Evolutionary conservation across 2,329 filamentous ascomycete species (phyloP), one percentile per base, ranked within the genome.

Genomic region (Ophiostoma populinum): DNA sequence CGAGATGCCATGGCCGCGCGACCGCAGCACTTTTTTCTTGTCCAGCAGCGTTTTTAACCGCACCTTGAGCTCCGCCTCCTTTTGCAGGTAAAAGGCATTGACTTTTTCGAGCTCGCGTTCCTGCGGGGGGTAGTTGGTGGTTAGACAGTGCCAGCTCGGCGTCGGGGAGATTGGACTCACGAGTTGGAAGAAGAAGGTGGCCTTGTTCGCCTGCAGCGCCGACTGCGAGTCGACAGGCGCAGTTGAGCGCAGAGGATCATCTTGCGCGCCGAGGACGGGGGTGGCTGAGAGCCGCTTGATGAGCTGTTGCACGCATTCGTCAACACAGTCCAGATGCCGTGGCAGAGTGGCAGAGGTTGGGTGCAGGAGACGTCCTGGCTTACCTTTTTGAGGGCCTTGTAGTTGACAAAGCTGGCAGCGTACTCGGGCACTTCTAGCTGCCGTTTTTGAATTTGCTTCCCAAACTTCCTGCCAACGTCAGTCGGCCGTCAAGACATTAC

Each of bases 341-440:
- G 27, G 31, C 11, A 38, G 32, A n/a, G 11, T 16, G 21, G 34
- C 37, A 38, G 37, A 37, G 37, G 39, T 41, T 15, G 10, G n/a
- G 18, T 13, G 31, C 24, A 16, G n/a, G n/a, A n/a, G n/a, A n/a
- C n/a, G 10, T 32, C 17, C 24, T 11, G 20, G 29, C 40, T 16
- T 19, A 42, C 90, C 82, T 95, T 95, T 61, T 98, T 98, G 48
- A 98, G 67, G 41, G 85, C 86, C 63, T 98, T 98, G 66, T 98
- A 98, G 61, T 98, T 94, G 49, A 95, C 86, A 55, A 98, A 98
- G 59, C 86, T 94, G 45, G 87, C 85, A 42, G 90, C 87, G 77
- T 98, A 98, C 70, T 98, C 90, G 41, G 90, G 90, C 41, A 98
- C 86, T 57, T 98, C 90, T 51, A 98, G 81, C 69, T 98, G 90